These are phyloP conservation scores for Claviceps pazoutovae DNA, from an alignment of 2,329 filamentous ascomycete genomes.

Conservation along the genomic window DNA sequence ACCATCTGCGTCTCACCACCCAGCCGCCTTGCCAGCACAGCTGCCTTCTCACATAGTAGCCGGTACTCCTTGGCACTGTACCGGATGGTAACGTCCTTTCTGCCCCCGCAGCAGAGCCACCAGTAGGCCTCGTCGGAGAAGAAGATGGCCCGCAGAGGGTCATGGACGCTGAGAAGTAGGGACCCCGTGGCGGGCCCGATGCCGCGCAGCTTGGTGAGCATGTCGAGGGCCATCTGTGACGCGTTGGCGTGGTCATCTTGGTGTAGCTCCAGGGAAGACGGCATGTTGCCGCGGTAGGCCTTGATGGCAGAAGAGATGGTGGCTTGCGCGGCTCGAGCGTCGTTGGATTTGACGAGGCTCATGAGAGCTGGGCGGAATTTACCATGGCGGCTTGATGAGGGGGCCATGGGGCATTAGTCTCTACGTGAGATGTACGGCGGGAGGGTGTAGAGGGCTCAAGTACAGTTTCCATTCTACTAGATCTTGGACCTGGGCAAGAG, in stretches of 20 bases:
- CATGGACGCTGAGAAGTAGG: slow-evolving; percentile 53
- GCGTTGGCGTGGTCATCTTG: neutral
- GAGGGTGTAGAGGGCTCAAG: slow-evolving; percentile 14
- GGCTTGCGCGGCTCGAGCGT: slow-evolving; percentile 27
- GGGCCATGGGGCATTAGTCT: neutral
- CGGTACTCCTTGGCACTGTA: slow-evolving; percentile 59
- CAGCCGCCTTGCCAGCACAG: slow-evolving; percentile 32
- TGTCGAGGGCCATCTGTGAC: slow-evolving; percentile 32
- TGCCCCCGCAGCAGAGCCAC: slow-evolving; percentile 47
- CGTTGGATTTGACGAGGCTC: slow-evolving; percentile 49
- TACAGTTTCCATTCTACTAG: slow-evolving; percentile 63
- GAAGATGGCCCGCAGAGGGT: slow-evolving; percentile 48
- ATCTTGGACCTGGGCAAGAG: slow-evolving; percentile 40
- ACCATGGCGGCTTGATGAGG: slow-evolving; percentile 36
- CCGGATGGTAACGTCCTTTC: slow-evolving; percentile 38
- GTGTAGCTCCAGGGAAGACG: neutral
- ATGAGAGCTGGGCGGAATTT: slow-evolving; percentile 48
- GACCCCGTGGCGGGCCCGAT: slow-evolving; percentile 71
- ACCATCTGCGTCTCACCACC: slow-evolving; percentile 34
- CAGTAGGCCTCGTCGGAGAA: slow-evolving; percentile 70
- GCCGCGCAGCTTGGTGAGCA: slow-evolving; percentile 50
- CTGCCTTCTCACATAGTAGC: slow-evolving; percentile 32
- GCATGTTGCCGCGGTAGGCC: slow-evolving; percentile 24
- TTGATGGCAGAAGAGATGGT: slow-evolving; percentile 39
- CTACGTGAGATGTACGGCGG: no score